These are phyloP conservation scores for Auricularia sp. DNA, from an alignment of 768 basidiomycete species.

Conservation along the genomic window DNA sequence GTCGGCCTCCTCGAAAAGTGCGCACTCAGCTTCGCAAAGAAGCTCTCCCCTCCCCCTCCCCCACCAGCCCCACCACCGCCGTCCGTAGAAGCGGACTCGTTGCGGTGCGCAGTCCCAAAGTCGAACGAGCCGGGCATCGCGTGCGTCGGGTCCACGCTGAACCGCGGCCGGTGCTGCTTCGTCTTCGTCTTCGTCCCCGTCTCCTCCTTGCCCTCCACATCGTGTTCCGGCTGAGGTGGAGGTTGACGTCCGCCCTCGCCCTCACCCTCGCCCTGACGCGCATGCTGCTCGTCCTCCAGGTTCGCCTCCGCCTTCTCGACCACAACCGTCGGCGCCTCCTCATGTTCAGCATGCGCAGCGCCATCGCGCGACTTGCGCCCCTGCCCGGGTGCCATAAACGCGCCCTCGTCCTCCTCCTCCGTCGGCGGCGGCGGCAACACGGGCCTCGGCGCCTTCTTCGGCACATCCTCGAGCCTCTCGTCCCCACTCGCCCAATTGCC, in stretches of 20 bases:
- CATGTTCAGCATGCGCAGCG: not conserved
- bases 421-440: slow-evolving; percentile 1
- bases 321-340: not conserved
- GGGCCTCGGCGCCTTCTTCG: not conserved
- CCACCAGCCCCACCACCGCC: not conserved
- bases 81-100: not conserved
- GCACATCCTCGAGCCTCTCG: not conserved
- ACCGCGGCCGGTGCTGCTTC: not conserved
- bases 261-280: not conserved
- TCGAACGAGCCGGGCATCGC: slow-evolving; percentile 11
- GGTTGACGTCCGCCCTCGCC: not conserved
- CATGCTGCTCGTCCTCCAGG: not conserved
- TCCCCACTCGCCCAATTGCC: slow-evolving; percentile 4
- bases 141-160: not conserved
- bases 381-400: not conserved
- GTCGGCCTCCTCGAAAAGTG: not conserved
- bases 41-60: not conserved
- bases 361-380: not conserved
- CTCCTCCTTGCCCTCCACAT: not conserved
- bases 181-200: not conserved
- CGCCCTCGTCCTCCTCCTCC: not conserved
- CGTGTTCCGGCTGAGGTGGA: not conserved
- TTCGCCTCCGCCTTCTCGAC: not conserved
- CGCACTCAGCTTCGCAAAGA: not conserved
- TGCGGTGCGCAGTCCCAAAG: slow-evolving; percentile 3